Conservation (phyloP, 2,329 filamentous ascomycete genomes). For the Phialocephala sp. region DNA sequence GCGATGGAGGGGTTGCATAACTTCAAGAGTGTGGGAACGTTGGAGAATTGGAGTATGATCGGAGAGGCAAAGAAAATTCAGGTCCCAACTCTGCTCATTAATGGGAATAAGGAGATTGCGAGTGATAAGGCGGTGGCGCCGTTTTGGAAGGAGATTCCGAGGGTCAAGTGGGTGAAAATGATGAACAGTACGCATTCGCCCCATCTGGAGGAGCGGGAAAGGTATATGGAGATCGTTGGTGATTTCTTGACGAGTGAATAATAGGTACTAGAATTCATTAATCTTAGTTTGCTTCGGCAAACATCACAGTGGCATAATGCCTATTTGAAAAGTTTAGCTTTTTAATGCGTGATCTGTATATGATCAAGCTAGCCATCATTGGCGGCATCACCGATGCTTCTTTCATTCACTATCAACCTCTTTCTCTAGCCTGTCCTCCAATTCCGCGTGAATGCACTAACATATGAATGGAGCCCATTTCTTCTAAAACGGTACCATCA, state of each 20-base stretch:
- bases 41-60: conserved; percentile 47
- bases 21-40: conserved; percentile 45
- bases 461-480: too few relatives aligned
- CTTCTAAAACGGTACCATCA: too few relatives aligned
- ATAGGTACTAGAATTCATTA: too few relatives aligned
- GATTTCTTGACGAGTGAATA: conserved; percentile 33
- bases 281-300: too few relatives aligned
- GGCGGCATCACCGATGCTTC: too few relatives aligned
- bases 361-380: too few relatives aligned
- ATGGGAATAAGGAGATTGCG: conserved; percentile 47
- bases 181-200: conserved; percentile 37
- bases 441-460: too few relatives aligned
- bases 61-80: conserved; percentile 45
- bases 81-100: conserved; percentile 47
- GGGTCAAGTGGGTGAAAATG: conserved; percentile 47
- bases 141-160: conserved; percentile 45
- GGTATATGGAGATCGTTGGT: conserved; percentile 43
- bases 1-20: conserved; percentile 40
- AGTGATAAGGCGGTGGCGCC: conserved; percentile 42
- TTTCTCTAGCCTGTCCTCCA: too few relatives aligned
- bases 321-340: too few relatives aligned
- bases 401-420: too few relatives aligned
- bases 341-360: too few relatives aligned
- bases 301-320: too few relatives aligned
- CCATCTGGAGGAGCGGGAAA: conserved; percentile 46